These are phyloP conservation scores for Neurospora sp. DNA, from an alignment of 495 filamentous ascomycete genomes.

Conservation along the genomic window DNA sequence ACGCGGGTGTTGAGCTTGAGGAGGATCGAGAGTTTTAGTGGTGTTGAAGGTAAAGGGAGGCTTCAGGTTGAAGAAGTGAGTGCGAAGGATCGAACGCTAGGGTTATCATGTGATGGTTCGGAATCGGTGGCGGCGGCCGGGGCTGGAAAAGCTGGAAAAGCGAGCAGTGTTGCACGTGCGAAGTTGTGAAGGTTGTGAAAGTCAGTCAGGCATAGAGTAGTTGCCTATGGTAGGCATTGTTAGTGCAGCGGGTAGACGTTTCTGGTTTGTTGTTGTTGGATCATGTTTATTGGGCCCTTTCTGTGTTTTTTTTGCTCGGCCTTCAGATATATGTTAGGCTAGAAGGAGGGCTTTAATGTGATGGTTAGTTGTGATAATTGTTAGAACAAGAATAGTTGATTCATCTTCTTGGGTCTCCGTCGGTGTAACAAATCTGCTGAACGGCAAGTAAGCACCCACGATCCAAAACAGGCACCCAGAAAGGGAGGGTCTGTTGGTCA, in stretches of 20 bases:
- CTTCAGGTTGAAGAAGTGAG: constrained; percentile 5
- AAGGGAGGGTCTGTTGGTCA: not conserved
- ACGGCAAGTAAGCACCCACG: not conserved
- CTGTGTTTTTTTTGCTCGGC: not conserved
- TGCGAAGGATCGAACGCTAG: not conserved
- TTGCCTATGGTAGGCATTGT: not conserved
- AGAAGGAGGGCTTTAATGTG: not conserved
- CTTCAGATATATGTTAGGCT: not conserved
- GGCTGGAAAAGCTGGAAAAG: not conserved
- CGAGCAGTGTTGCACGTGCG: not conserved
- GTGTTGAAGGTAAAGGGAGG: not conserved
- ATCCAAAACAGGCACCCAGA: not conserved
- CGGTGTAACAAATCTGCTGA: not conserved
- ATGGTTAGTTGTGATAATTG: not conserved
- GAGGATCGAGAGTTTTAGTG: constrained; percentile 20
- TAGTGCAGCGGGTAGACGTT: not conserved
- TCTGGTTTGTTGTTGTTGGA: not conserved
- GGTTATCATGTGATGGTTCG: not conserved
- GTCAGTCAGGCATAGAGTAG: not conserved
- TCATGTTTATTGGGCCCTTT: not conserved
- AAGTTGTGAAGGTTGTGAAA: not conserved
- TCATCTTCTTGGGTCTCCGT: not conserved
- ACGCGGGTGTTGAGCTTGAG: constrained; percentile 21
- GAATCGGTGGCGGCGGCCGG: not conserved
- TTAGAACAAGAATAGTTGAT: not conserved